Base-by-base conservation (phyloP, 108 stramenopile genomes). In the Heterococcus sp. region DNA sequence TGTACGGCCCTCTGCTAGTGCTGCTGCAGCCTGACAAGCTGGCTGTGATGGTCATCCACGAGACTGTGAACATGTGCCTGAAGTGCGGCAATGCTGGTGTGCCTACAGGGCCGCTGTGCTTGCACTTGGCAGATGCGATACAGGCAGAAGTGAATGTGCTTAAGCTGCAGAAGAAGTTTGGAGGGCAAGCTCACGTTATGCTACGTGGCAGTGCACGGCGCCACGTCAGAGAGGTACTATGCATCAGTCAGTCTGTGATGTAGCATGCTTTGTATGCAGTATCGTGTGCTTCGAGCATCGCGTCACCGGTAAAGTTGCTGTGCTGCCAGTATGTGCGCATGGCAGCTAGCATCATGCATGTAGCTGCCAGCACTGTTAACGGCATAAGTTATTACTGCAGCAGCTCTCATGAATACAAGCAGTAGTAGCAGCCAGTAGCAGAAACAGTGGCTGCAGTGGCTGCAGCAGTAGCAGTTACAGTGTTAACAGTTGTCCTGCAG, bases 1-100 rank as follows among this genome's bases (percentile, higher is more conserved):
- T 11, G 71, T 80, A 30, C 77, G 79, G 64, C 76, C 80, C 73
- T 65, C 77, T 35, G 72, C 79, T 14, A 78, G 80, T 14, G 80
- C n/a, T n/a, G n/a, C n/a, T n/a, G n/a, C n/a, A n/a, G n/a, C n/a
- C n/a, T n/a, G n/a, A n/a, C n/a, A n/a, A 83, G 74, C 78, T 78
- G 32, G 79, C 82, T 33, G 82, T 83, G 2, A 32, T 83, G 74
- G 75, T 75, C 31, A 75, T 75, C 66, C 74, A 75, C 34, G 74
- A 75, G 65, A 66, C 67, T 28, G 74, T 75, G 33, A 75, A 75
- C 26, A 65, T 75, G 29, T 66, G 65, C 74, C 65, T 75, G 2
- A 66, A 65, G 30, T 34, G 38, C 32, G 74, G 74, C 37, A 75
- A 75, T 66, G 32, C 31, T n/a, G 74, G 74, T 36, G 74, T 75